These are phyloP conservation scores for Corrigiola litoralis DNA, from an alignment of 179 eudicot genomes.

Conservation along the genomic window DNA sequence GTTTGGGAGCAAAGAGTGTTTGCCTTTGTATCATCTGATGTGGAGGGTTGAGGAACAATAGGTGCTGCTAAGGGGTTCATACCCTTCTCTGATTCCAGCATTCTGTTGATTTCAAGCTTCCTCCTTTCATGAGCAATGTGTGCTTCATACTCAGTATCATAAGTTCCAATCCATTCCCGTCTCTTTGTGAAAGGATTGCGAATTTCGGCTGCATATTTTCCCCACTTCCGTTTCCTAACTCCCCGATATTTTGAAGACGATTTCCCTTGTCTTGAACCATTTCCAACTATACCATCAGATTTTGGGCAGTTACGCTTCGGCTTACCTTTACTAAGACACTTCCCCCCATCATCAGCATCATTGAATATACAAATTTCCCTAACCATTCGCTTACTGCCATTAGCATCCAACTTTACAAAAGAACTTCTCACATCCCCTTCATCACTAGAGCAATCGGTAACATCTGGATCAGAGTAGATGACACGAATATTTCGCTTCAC, in stretches of 20 bases:
- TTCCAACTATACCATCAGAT: not conserved
- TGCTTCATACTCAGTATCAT: slow-evolving; percentile 23
- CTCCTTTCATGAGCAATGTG: slow-evolving; percentile 16
- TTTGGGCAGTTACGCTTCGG: not conserved
- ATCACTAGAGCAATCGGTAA: slow-evolving; percentile 37
- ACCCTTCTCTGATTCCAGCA: not conserved
- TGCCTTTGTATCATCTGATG: slow-evolving; percentile 8
- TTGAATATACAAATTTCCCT: not conserved
- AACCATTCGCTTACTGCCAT: slow-evolving; percentile 12
- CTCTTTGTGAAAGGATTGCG: slow-evolving; percentile 9
- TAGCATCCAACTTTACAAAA: not conserved
- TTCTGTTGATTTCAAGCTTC: slow-evolving; percentile 17
- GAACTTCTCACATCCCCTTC: slow-evolving; percentile 11
- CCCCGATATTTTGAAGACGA: slow-evolving; percentile 18
- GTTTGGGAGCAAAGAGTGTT: not conserved
- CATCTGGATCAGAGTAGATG: slow-evolving; percentile 34
- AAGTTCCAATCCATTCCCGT: slow-evolving; percentile 31
- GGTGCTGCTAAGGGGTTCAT: not conserved
- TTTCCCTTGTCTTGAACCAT: not conserved
- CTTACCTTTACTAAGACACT: not conserved
- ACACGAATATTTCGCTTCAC: slow-evolving; percentile 15
- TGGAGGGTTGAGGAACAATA: slow-evolving; percentile 11
- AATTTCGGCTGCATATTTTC: slow-evolving; percentile 31
- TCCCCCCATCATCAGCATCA: not conserved
- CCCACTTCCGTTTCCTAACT: slow-evolving; percentile 21